Evolutionary conservation across 805 yeast species (phyloP).

Genomic region (Saturnispora silvae): DNA sequence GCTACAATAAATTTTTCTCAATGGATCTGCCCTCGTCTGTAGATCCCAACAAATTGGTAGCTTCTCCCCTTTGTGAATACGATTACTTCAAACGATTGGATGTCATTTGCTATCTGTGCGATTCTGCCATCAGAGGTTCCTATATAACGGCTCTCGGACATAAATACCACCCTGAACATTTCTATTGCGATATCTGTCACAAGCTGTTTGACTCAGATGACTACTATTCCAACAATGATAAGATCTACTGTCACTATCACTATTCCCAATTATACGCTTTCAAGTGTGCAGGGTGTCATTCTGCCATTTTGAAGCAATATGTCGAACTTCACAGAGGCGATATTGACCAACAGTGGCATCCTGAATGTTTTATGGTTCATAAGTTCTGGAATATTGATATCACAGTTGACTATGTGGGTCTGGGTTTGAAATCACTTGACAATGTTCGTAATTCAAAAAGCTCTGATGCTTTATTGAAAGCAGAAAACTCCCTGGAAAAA

Average conservation of each 20-base stretch:
- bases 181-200: conserved; percentile 80
- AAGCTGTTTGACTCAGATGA: conserved; percentile 87
- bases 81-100: conserved; percentile 83
- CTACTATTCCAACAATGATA: conserved; percentile 76
- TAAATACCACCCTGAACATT: conserved; percentile 91
- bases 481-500: conserved; percentile 56
- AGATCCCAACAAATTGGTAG: conserved; percentile 5
- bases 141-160: conserved; percentile 89
- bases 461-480: conserved; percentile 38
- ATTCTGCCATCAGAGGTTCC: conserved; percentile 78
- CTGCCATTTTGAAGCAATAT: conserved; percentile 86
- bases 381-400: conserved; percentile 91
- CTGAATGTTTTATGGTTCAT: conserved; percentile 96
- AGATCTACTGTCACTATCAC: conserved; percentile 84
- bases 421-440: conserved; percentile 18
- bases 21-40: conserved; percentile 33
- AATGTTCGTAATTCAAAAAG: conserved; percentile 31
- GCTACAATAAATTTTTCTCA: conserved; percentile 86
- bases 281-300: conserved; percentile 86
- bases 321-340: conserved; percentile 90
- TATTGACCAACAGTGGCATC: conserved; percentile 94
- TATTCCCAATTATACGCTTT: conserved; percentile 80
- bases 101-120: conserved; percentile 78
- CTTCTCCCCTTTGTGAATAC: conserved; percentile 66
- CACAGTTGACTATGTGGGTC: conserved; percentile 48